These are phyloP conservation scores for Claviceps digitariae DNA, from an alignment of 2,329 filamentous ascomycete genomes.

Conservation along the genomic window DNA sequence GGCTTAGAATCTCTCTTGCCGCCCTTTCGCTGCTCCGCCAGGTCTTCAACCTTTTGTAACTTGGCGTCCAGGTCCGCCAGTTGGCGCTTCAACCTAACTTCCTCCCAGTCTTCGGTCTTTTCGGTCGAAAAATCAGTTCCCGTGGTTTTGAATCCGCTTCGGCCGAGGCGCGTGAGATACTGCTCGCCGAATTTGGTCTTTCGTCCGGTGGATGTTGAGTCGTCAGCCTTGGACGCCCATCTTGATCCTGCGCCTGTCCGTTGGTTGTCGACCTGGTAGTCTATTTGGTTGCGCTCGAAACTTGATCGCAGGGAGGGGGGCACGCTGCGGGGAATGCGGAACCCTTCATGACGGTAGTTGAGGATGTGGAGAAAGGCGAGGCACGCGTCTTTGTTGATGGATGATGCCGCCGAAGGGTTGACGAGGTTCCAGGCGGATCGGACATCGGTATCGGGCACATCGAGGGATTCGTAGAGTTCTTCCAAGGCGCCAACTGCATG, in stretches of 20 bases:
- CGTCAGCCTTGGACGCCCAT: slow-evolving; percentile 69
- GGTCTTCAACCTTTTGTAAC: slow-evolving; percentile 67
- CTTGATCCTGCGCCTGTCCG: slow-evolving; percentile 50
- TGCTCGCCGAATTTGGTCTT: slow-evolving; percentile 98
- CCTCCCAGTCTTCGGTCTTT: slow-evolving; percentile 92
- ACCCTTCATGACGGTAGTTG: slow-evolving; percentile 90
- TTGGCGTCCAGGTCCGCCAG: slow-evolving; percentile 79
- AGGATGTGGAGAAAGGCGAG: slow-evolving; percentile 94
- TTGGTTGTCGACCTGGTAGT: slow-evolving; percentile 81
- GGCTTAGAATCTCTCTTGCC: slow-evolving; percentile 66
- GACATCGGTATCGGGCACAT: slow-evolving; percentile 64
- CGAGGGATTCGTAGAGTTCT: slow-evolving; percentile 72
- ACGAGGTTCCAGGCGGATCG: slow-evolving; percentile 94
- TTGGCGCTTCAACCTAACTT: slow-evolving; percentile 88
- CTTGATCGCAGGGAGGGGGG: slow-evolving; percentile 80
- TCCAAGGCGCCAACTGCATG: slow-evolving; percentile 58
- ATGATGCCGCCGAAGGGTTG: slow-evolving; percentile 71
- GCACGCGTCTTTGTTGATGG: slow-evolving; percentile 88
- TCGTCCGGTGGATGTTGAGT: slow-evolving; percentile 68
- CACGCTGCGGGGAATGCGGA: slow-evolving; percentile 80
- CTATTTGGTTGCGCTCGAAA: slow-evolving; percentile 93
- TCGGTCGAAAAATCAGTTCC: slow-evolving; percentile 84
- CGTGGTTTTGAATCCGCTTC: slow-evolving; percentile 63
- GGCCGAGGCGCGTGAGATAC: slow-evolving; percentile 82
- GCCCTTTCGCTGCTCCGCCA: slow-evolving; percentile 49